Base-by-base conservation (phyloP, 768 basidiomycete genomes). In the Hemileccinum rubropunctum region DNA sequence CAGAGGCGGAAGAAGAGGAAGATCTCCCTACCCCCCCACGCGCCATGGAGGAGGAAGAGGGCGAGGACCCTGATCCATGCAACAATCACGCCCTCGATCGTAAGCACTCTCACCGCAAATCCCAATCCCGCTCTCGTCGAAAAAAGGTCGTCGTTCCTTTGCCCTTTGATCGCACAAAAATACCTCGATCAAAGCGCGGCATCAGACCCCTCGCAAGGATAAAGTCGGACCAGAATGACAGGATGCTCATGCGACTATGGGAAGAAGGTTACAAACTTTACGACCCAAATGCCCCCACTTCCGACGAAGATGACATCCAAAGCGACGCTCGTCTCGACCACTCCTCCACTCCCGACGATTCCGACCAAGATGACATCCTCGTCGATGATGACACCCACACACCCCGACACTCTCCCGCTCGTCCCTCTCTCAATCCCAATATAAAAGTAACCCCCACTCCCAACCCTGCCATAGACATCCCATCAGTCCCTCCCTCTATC, bases 41-140 rank as follows among this genome's bases (percentile, higher is more conserved):
- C 47, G 75, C 78, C 30, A 79, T 80, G 78, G 81, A 86, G 52
- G 83, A 86, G 57, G 84, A 86, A 47, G 82, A 83, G 42, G 80
- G 74, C 13, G 68, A 70, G 20, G 73, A 72, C 36, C 61, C 58
- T 35, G 53, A 54, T 52, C 40, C 40, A 7, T 50, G 51, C 62
- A 64, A 51, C 30, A 49, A 60, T 53, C 58, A 48, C 5, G 34
- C 36, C 12, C 27, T 39, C 37, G 42, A 47, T 43, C 58, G 50
- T 23, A 49, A 52, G 58, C 47, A 8, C 15, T 14, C 43, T 11
- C 32, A 27, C 11, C 44, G 34, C 35, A 45, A 42, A 15, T 28
- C 15, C 7, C 12, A 17, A 14, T 1, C 40, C 21, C 45, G 1
- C 23, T 27, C 17, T 3, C 41, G 23, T 17, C 41, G 57, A 20